Conservation (phyloP, 768 basidiomycete genomes). For the Mycena vulgaris region DNA sequence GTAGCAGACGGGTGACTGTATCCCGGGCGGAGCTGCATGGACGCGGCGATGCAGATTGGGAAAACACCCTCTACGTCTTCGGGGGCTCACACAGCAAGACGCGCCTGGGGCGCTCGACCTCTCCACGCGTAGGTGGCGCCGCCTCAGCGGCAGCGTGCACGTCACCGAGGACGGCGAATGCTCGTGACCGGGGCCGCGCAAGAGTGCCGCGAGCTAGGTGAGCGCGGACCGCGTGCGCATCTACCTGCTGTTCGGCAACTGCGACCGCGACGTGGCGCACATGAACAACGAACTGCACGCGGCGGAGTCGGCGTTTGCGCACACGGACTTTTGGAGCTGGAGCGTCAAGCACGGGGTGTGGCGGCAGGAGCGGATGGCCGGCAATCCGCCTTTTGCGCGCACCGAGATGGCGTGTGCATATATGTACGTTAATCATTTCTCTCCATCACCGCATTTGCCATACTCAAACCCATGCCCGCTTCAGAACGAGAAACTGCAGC, state of each 20-base stretch:
- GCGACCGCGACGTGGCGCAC: constrained; percentile 50
- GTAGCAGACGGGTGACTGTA: constrained; percentile 44
- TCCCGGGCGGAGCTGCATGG: constrained; percentile 27
- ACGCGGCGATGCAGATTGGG: constrained; percentile 33
- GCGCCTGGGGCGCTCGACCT: constrained; percentile 50
- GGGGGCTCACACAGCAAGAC: constrained; percentile 47
- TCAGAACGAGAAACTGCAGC: constrained; percentile 1
- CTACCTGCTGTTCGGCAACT: constrained; percentile 53
- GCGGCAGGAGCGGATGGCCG: constrained; percentile 48
- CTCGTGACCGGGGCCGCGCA: constrained; percentile 51
- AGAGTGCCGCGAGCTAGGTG: constrained; percentile 54
- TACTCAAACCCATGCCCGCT: not conserved
- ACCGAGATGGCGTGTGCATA: constrained; percentile 49
- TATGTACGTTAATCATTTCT: constrained; percentile 40
- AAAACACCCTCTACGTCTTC: not conserved
- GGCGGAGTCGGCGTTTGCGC: constrained; percentile 23
- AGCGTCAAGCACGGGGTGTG: constrained; percentile 45
- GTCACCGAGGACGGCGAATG: constrained; percentile 34
- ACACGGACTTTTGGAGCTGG: constrained; percentile 53
- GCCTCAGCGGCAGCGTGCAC: constrained; percentile 42
- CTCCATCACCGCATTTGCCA: not conserved
- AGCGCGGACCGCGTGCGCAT: constrained; percentile 47
- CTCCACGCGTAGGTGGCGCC: constrained; percentile 45
- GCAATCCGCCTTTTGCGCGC: constrained; percentile 51
- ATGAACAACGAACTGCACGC: constrained; percentile 45